Percentiles rank a stretch among this genome's conserved stretches.
Evolutionary conservation across 2,329 filamentous ascomycete species (phyloP).

Genomic region (Orbilia ellipsospora): DNA sequence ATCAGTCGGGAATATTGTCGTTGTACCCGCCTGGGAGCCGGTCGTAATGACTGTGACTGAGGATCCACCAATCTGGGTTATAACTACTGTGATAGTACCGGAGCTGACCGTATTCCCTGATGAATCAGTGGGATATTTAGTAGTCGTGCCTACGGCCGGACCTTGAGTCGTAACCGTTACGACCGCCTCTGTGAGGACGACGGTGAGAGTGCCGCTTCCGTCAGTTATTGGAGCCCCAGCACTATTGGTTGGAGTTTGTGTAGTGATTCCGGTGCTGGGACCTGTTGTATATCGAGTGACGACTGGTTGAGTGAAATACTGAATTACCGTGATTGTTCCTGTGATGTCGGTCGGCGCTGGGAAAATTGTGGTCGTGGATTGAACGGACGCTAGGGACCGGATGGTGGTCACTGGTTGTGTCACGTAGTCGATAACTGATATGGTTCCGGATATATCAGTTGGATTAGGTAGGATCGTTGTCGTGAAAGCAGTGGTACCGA

Average conservation of each 20-base stretch:
- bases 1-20: neutral
- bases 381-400: neutral
- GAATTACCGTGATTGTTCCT: slow-evolving; percentile 3
- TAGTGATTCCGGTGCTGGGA: neutral
- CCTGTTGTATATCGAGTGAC: neutral
- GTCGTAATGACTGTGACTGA: neutral
- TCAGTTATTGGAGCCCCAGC: neutral
- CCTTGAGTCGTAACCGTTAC: neutral
- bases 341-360: neutral
- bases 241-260: neutral
- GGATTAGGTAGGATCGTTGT: neutral
- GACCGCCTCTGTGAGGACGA: neutral
- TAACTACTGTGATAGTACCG: neutral
- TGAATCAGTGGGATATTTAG: slow-evolving; percentile 6
- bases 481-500: neutral
- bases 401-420: slow-evolving; percentile 5
- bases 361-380: neutral
- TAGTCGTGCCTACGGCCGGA: neutral
- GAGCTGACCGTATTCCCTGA: neutral
- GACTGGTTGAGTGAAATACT: slow-evolving; percentile 7
- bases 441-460: slow-evolving; percentile 3
- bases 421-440: slow-evolving; percentile 8
- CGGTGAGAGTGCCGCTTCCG: neutral
- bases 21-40: neutral
- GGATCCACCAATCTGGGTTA: neutral